Base-by-base conservation (phyloP, 371 early-diverging fungal species). In the Mortierella sp. region DNA sequence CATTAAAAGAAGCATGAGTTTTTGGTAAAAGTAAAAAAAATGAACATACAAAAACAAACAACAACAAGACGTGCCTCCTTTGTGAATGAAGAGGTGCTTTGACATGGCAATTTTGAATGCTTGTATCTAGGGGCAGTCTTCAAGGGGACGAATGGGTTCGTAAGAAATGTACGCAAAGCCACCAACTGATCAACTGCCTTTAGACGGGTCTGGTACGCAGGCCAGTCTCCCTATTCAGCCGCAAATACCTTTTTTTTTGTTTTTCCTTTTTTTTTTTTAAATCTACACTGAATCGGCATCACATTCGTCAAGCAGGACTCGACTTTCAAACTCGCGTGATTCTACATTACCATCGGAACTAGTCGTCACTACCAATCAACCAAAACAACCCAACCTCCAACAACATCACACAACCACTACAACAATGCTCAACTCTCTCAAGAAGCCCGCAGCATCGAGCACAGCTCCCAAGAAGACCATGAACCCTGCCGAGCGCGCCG, bases 391-490 rank as follows among this genome's bases (percentile, higher is more conserved):
- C 54, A 38, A 14, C 60, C 14, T 31, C 24, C 52, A 73, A 34
- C 16, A 65, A 65, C 48, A 28, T 34, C 26, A 5, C 54, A 31
- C 26, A 31, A 8, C 7, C 42, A 24, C 34, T 8, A 44, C 52
- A 19, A 24, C 57, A 44, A 83, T 80, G 84, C 48, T 83, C 52
- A 80, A 80, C 72, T 80, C 84, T 48, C 78, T 77, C 68, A 80
- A 80, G 78, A 80, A 78, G 72, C 76, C 73, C 26, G 70, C 77
- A 11, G 77, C 77, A 19, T 42, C 57, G 45, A 72, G 72, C 60
- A 38, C 42, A 2, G 48, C 83, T 14, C 47, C 81, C 70, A 84
- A 84, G 52, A 79, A 81, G 76, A 44, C 83, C 9, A 48, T 79
- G 47, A 78, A 74, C 7, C 76, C 71, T 31, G 57, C 79, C 19